Percentiles rank a stretch among this genome's conserved stretches.
phyloP scores from a whole-genome alignment of 2,329 filamentous ascomycete species.

The Paecilomyces formosus region DNA sequence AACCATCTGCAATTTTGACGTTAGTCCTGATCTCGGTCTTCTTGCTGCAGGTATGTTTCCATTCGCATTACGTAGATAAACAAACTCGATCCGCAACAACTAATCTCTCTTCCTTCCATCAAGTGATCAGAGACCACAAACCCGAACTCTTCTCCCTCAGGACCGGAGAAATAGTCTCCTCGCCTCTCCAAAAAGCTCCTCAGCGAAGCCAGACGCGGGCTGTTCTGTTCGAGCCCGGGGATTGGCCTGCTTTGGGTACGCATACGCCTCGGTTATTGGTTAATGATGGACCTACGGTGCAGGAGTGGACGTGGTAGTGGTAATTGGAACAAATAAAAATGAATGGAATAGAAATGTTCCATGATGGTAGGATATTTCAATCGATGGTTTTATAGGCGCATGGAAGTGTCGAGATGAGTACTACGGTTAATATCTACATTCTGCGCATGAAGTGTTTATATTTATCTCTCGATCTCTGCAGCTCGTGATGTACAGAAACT shows the following conservation, averaged over 20 bases:
- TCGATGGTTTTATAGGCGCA: no score
- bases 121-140: slow-evolving; percentile 25
- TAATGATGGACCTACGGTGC: slow-evolving; percentile 21
- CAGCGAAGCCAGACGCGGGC: slow-evolving; percentile 19
- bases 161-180: slow-evolving; percentile 24
- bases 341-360: no score
- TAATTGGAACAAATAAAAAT: no score
- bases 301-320: slow-evolving; percentile 32
- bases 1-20: slow-evolving; percentile 26
- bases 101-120: background rate
- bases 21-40: slow-evolving; percentile 29
- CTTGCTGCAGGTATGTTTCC: slow-evolving; percentile 27
- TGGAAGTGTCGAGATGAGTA: no score
- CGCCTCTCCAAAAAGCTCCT: slow-evolving; percentile 16
- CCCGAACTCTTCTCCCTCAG: slow-evolving; percentile 32
- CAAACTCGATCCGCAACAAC: background rate
- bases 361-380: no score
- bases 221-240: slow-evolving; percentile 26
- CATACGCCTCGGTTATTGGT: slow-evolving; percentile 28
- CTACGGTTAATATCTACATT: no score
- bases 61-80: background rate
- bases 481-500: no score
- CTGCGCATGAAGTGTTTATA: no score
- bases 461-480: no score
- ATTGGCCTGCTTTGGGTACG: slow-evolving; percentile 14